Percentiles rank a stretch among this genome's conserved stretches.
These are phyloP conservation scores for Pleurozium schreberi DNA, from an alignment of 225 moss, liverwort and hornwort species.

Conservation along the genomic window DNA sequence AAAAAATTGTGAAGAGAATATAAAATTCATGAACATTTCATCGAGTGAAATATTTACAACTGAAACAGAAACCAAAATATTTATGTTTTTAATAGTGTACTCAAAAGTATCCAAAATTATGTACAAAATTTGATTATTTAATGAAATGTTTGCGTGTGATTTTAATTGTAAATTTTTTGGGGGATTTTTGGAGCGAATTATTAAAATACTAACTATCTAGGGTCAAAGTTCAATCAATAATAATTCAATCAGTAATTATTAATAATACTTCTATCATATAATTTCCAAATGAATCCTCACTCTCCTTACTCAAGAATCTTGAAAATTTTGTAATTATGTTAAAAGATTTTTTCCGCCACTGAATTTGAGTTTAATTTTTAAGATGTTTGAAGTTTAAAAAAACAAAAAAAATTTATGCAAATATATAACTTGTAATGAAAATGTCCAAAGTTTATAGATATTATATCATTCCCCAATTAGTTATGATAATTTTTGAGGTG, in stretches of 20 bases:
- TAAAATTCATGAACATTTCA: not conserved
- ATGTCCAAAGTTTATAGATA: too few species aligned
- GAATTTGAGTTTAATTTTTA: not conserved
- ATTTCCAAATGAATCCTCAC: not conserved
- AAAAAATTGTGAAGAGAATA: not conserved
- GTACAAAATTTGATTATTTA: not conserved
- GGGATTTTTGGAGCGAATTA: not conserved
- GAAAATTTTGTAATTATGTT: not conserved
- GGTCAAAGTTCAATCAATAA: not conserved
- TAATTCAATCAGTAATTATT: not conserved
- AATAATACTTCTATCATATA: too few species aligned
- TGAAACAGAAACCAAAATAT: accelerated
- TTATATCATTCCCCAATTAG: not conserved
- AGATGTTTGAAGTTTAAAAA: too few species aligned
- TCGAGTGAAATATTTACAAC: too few species aligned
- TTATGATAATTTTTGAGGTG: not conserved
- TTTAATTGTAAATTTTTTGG: too few species aligned
- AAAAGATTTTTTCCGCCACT: not conserved
- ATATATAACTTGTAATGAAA: too few species aligned
- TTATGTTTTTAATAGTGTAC: accelerated
- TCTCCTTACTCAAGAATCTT: not conserved
- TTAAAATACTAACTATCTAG: not conserved
- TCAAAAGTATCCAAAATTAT: not conserved
- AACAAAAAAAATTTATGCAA: too few species aligned
- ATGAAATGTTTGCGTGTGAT: not conserved